Percentiles rank a stretch among this genome's conserved stretches.
Conservation (phyloP, 2,329 filamentous ascomycete genomes). For the Allantophomopsis cytisporea region DNA sequence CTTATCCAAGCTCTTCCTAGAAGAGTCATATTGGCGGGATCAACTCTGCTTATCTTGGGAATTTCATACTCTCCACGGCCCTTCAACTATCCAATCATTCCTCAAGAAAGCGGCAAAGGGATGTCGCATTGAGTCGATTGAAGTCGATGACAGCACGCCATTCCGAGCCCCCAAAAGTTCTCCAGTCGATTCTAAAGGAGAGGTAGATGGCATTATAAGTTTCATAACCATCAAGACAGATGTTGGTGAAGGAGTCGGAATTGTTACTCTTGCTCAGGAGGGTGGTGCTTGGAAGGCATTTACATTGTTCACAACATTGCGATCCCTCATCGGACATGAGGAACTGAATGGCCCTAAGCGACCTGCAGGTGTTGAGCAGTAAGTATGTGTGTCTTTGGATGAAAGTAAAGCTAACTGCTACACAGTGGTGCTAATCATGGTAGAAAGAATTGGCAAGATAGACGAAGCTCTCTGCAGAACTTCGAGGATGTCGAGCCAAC, state of each 20-base stretch:
- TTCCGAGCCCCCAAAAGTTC: constrained; percentile 28
- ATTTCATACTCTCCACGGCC: constrained; percentile 20
- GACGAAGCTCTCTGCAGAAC: constrained; percentile 26
- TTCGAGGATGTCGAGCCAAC: constrained; percentile 34
- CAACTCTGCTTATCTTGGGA: constrained; percentile 25
- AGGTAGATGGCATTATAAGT: constrained; percentile 36
- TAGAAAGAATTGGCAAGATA: constrained; percentile 40
- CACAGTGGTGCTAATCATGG: too few relatives aligned
- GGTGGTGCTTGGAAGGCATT: constrained; percentile 42
- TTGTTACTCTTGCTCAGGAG: constrained; percentile 32
- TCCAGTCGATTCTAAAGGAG: constrained; percentile 32
- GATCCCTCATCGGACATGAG: constrained; percentile 36
- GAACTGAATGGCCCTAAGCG: constrained; percentile 20
- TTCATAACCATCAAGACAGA: constrained; percentile 38
- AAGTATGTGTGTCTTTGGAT: neutral
- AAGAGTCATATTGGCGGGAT: constrained; percentile 21
- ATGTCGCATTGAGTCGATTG: constrained; percentile 21
- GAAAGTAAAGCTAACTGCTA: too few relatives aligned
- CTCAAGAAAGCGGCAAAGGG: constrained; percentile 12
- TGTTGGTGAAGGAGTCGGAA: constrained; percentile 38
- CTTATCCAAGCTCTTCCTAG: neutral
- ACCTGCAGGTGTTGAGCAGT: neutral
- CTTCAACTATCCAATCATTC: constrained; percentile 1
- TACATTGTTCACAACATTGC: constrained; percentile 44
- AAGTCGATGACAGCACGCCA: constrained; percentile 30